These are phyloP conservation scores for Colletotrichum sp. DNA, from an alignment of 2,329 filamentous ascomycete species.

Conservation along the genomic window DNA sequence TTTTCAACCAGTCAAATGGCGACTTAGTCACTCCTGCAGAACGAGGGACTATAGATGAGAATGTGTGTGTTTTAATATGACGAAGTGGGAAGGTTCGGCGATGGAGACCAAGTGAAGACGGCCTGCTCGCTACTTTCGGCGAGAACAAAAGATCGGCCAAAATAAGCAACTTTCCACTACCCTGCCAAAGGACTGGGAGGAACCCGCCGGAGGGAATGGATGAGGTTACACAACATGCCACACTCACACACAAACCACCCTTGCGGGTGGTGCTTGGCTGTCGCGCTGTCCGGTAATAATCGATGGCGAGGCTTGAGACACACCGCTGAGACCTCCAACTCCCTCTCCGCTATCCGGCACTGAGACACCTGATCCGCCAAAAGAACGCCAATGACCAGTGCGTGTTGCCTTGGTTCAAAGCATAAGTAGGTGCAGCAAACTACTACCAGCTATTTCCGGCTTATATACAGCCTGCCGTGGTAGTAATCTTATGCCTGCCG, in stretches of 20 bases:
- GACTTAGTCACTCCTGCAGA: background rate
- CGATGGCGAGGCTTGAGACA: background rate
- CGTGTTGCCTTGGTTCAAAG: background rate
- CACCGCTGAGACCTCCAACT: background rate
- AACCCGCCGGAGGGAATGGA: background rate
- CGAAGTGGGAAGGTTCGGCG: background rate
- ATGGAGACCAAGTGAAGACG: background rate
- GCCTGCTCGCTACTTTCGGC: background rate
- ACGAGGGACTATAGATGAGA: background rate
- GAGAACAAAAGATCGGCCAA: background rate
- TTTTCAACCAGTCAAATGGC: background rate
- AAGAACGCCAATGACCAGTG: background rate
- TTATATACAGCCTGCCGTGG: background rate
- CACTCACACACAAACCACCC: background rate
- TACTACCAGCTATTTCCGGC: background rate
- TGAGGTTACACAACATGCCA: background rate
- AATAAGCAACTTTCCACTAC: background rate
- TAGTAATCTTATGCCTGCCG: background rate
- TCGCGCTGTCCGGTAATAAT: background rate
- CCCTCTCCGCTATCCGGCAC: background rate
- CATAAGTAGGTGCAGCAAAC: background rate
- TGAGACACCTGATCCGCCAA: background rate
- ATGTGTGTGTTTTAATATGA: background rate
- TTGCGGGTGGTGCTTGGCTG: background rate
- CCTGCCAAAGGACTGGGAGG: background rate